Base-by-base conservation (phyloP, 441 rosid species). In the Populus hybrid region DNA sequence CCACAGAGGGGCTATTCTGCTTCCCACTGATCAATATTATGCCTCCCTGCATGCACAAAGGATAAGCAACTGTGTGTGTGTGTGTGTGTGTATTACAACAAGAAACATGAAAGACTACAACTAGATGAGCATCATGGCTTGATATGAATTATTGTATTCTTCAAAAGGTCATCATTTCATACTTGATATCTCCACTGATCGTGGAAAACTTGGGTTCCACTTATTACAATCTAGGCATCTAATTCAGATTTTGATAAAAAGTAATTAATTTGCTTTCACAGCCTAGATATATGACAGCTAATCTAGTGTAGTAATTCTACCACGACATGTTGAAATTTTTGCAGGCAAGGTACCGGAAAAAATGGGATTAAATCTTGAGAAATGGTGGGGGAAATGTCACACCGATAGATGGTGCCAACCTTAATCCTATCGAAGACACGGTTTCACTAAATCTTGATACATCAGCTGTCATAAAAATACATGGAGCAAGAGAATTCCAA, bases 21-120 rank as follows among this genome's bases (percentile, higher is more conserved):
- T 16, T n/a, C 75, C 64, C 79, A 79, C 71, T 72, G 79, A 80
- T 76, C 83, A 61, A 70, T 71, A n/a, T 81, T 71, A 34, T 78
- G 78, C 71, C 26, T 69, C 76, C 75, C 75, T 72, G 38, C 80
- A 78, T 72, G 66, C 74, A 69, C 66, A 23, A 16, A 50, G n/a
- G 30, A 19, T 26, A 28, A 3, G 34, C 32, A 71, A 71, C 63
- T 71, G 30, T 12, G 66, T 19, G 66, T 9, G 18, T 67, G 65
- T 67, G 65, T 18, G 65, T 23, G 30, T 28, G 23, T 63, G 23
- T 21, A 9, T 63, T 23, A 63, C 28, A 63, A 4, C 26, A 61
- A 61, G 66, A 21, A 9, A 63, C 0, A 23, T 21, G 66, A 0
- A 63, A 63, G 66, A 63, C 66, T 9, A 63, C 66, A 63, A 63